A percentile compares a stretch with the other conserved stretches of the same genome.
Evolutionary conservation across 495 filamentous ascomycete species (phyloP).

Genomic region (Lophiotrema nucula): DNA sequence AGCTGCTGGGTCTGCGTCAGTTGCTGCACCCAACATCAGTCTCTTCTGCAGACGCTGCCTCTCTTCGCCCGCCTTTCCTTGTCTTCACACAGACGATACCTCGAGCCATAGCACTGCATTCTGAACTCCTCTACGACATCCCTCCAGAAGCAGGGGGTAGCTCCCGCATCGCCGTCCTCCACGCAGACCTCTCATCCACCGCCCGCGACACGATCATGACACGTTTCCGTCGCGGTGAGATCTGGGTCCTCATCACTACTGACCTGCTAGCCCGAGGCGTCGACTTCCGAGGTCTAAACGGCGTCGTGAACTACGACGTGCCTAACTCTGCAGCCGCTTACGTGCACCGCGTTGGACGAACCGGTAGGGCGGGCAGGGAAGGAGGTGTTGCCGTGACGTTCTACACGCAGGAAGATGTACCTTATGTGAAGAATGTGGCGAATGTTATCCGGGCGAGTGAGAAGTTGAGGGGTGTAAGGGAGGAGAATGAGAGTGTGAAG

Average conservation of each 20-base stretch:
- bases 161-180: conserved; percentile 82
- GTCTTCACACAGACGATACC: conserved; percentile 95
- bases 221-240: conserved; percentile 84
- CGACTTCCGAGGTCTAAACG: conserved; percentile 88
- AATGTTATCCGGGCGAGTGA: conserved; percentile 87
- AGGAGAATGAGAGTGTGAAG: conserved; percentile 53
- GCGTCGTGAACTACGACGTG: conserved; percentile 95
- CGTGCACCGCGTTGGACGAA: conserved; percentile 89
- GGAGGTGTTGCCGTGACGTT: conserved; percentile 91
- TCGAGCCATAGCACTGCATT: conserved; percentile 79
- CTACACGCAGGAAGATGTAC: conserved; percentile 92
- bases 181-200: conserved; percentile 77
- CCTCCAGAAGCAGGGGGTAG: conserved; percentile 82
- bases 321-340: conserved; percentile 85
- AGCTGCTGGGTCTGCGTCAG: conserved; percentile 87
- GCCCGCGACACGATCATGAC: conserved; percentile 78
- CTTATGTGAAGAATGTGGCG: conserved; percentile 84
- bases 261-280: conserved; percentile 87
- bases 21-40: conserved; percentile 74
- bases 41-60: conserved; percentile 52
- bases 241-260: conserved; percentile 95
- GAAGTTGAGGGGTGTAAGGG: conserved; percentile 50
- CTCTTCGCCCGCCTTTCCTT: conserved; percentile 82
- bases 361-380: conserved; percentile 80
- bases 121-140: conserved; percentile 93